These are phyloP conservation scores for Xylariaceae sp. DNA, from an alignment of 2,329 filamentous ascomycete species.

Conservation along the genomic window DNA sequence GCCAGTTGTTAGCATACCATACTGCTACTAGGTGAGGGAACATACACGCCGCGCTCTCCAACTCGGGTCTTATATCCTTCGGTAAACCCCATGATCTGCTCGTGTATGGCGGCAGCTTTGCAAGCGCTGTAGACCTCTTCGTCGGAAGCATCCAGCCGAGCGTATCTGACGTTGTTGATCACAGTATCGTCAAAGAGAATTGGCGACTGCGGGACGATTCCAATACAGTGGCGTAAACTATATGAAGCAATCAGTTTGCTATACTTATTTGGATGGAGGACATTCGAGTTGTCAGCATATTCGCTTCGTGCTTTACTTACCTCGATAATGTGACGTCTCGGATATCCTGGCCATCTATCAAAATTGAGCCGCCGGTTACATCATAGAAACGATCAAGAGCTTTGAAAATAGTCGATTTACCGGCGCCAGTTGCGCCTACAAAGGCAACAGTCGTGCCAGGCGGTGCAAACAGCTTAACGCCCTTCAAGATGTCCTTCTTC, in stretches of 20 bases:
- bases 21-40: background rate
- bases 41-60: conserved; percentile 46
- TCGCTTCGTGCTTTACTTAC: conserved; percentile 15
- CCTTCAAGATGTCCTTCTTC: conserved; percentile 52
- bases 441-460: conserved; percentile 53
- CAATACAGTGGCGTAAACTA: conserved; percentile 39
- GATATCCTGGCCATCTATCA: conserved; percentile 42
- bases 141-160: conserved; percentile 42
- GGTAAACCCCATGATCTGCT: conserved; percentile 47
- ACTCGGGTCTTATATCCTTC: conserved; percentile 50
- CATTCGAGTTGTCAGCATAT: background rate
- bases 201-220: conserved; percentile 42
- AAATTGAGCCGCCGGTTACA: conserved; percentile 40
- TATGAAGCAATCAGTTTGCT: conserved; percentile 3
- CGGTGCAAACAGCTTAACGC: conserved; percentile 45
- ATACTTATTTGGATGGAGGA: background rate
- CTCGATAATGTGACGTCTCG: conserved; percentile 37
- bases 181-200: conserved; percentile 49
- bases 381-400: conserved; percentile 49
- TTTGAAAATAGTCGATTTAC: conserved; percentile 45
- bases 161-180: conserved; percentile 51
- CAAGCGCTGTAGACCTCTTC: conserved; percentile 48
- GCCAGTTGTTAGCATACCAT: conserved; percentile 14
- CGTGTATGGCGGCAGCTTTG: conserved; percentile 49
- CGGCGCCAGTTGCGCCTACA: conserved; percentile 54